Evolutionary conservation across 2,329 filamentous ascomycete genomes (phyloP), one percentile per base, ranked within the genome.

Genomic region (Claviceps humidiphila): DNA sequence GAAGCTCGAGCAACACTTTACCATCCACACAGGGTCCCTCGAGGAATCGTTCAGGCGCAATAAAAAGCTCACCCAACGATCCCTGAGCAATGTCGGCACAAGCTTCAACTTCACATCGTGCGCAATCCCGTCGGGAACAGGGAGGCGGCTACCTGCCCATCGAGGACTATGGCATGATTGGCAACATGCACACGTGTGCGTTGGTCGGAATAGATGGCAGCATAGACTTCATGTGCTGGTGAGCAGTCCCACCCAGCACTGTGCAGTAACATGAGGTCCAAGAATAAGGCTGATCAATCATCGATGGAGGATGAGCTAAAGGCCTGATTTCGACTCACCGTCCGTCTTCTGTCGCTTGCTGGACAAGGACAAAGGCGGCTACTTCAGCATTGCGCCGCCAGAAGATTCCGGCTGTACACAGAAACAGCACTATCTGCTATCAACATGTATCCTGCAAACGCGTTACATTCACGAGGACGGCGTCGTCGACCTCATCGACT

Each of bases 221-320:
- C 57, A 67, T 89, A 53, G 85, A 88, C 62, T 87, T 82, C 59
- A 85, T 89, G 83, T 89, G 84, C 66, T 89, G 84, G 81, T 81
- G 61, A 66, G 74, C 57, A 53, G 20, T 40, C 14, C 4, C 17
- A n/a, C 17, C 40, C 40, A 41, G 41, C 22, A 11, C 41, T 43
- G 41, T 13, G 41, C 41, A 20, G 17, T 22, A 22, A 22, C 16
- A 43, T 11, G 11, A 24, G 30, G 22, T 17, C 20, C n/a, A 30
- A 24, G 41, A 5, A 9, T 26, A 13, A 39, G 41, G 41, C 49
- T 50, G 42, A 50, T 26, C 14, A 24, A 38, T 17, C 9, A 11
- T 34, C 9, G 1, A 34, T 34, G 48, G 34, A 20, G 30, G n/a
- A 47, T 16, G 45, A 6, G 45, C n/a, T 34, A 16, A 41, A 84